Evolutionary conservation across 352 stramenopile species (phyloP).

Genomic region (Phytophthora palmivora): DNA sequence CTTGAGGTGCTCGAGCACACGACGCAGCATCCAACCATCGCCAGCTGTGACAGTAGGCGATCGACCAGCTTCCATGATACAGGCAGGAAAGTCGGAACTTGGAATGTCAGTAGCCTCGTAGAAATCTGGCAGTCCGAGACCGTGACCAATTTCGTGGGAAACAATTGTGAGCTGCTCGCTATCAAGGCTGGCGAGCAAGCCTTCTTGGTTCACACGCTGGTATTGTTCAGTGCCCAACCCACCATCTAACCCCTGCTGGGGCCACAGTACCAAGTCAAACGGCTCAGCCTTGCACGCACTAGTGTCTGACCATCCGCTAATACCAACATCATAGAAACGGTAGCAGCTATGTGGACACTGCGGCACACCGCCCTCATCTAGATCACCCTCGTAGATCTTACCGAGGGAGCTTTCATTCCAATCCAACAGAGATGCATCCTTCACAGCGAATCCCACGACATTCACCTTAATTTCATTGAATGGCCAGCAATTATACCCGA

Average conservation of each 20-base stretch:
- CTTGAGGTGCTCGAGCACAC: slow-evolving; percentile 8
- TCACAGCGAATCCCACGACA: slow-evolving; percentile 19
- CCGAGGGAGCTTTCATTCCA: slow-evolving; percentile 41
- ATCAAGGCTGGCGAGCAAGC: slow-evolving; percentile 26
- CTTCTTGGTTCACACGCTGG: slow-evolving; percentile 21
- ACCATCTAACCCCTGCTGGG: slow-evolving; percentile 24
- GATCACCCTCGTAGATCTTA: slow-evolving; percentile 42
- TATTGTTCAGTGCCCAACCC: slow-evolving; percentile 18
- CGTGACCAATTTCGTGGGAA: slow-evolving; percentile 35
- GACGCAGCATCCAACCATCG: slow-evolving; percentile 25
- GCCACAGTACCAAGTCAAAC: slow-evolving; percentile 43
- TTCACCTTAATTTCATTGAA: too few species aligned
- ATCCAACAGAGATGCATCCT: slow-evolving; percentile 28
- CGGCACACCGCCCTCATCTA: slow-evolving; percentile 31
- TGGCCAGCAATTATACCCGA: too few species aligned
- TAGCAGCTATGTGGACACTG: slow-evolving; percentile 42
- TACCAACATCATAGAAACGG: too few species aligned
- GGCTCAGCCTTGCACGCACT: too few species aligned
- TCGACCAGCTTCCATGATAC: slow-evolving; percentile 8
- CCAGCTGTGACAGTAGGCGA: slow-evolving; percentile 14
- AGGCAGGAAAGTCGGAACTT: slow-evolving; percentile 2
- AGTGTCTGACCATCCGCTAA: too few species aligned
- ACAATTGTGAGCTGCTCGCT: slow-evolving; percentile 28
- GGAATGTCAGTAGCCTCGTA: slow-evolving; percentile 12
- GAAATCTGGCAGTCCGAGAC: slow-evolving; percentile 15